A percentile compares a stretch with the other conserved stretches of the same genome.
Conservation (phyloP, 371 early-diverging fungal species). For the Apophysomyces ossiformis region DNA sequence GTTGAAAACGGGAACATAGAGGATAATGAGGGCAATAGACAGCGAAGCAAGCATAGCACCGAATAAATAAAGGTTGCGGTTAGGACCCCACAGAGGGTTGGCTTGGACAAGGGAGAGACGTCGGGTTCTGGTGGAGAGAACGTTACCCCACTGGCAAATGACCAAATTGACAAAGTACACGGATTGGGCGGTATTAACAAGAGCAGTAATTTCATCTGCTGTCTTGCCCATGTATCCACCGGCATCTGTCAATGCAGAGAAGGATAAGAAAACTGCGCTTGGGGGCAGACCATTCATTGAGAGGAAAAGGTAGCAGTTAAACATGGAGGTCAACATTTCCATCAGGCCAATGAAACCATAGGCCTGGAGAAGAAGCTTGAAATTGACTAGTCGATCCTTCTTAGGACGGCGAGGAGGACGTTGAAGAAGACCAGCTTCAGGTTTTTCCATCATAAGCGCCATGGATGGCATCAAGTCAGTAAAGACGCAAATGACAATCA, state of each 20-base stretch:
- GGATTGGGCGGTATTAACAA: conserved; percentile 60
- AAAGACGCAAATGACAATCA: conserved; percentile 67
- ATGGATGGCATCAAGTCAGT: conserved; percentile 57
- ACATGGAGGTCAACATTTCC: conserved; percentile 61
- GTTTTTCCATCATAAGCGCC: conserved; percentile 68
- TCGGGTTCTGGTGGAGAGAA: conserved; percentile 63
- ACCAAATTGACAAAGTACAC: conserved; percentile 69
- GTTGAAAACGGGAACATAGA: conserved; percentile 65
- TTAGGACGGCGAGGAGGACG: conserved; percentile 66
- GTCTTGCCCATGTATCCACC: conserved; percentile 55
- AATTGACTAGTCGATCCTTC: conserved; percentile 61
- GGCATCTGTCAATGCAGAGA: conserved; percentile 54
- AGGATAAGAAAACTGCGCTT: conserved; percentile 49
- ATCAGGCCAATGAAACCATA: conserved; percentile 71
- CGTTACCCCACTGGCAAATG: conserved; percentile 64
- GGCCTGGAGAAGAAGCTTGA: conserved; percentile 58
- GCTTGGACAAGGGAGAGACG: conserved; percentile 62
- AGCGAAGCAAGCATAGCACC: conserved; percentile 49
- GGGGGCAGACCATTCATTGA: conserved; percentile 48
- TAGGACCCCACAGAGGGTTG: conserved; percentile 58
- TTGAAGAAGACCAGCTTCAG: conserved; percentile 64
- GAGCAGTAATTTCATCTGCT: conserved; percentile 42
- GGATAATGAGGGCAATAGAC: conserved; percentile 58
- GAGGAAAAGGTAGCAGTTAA: conserved; percentile 66
- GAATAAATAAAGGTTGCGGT: conserved; percentile 58